Evolutionary conservation across 208 protist species (phyloP).

Genomic region (Novymonas esmeraldas): DNA sequence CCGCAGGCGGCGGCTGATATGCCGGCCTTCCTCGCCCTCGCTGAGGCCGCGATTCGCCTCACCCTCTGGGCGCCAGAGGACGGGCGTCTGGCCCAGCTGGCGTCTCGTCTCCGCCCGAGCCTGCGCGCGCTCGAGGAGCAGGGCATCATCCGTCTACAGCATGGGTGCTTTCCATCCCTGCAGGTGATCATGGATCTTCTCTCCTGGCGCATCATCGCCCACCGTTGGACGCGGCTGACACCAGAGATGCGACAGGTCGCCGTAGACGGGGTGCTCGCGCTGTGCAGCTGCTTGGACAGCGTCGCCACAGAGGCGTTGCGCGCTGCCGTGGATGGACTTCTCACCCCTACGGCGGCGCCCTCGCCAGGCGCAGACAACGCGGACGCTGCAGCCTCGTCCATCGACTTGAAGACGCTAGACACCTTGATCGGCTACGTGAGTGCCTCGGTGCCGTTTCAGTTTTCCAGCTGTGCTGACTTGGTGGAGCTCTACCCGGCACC

Average conservation of each 20-base stretch:
- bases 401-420: slow-evolving; percentile 1
- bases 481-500: slow-evolving; percentile 22
- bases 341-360: background rate
- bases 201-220: slow-evolving; percentile 48
- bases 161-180: slow-evolving; percentile 43
- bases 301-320: slow-evolving; percentile 18
- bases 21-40: slow-evolving; percentile 38
- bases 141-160: slow-evolving; percentile 28
- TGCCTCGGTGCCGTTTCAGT: slow-evolving; percentile 30
- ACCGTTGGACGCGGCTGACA: slow-evolving; percentile 41
- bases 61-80: slow-evolving; percentile 40
- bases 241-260: slow-evolving; percentile 22
- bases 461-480: slow-evolving; percentile 17
- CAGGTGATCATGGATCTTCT: slow-evolving; percentile 67
- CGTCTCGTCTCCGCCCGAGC: slow-evolving; percentile 36
- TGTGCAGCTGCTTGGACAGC: slow-evolving; percentile 21
- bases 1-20: slow-evolving; percentile 23
- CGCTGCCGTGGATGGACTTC: slow-evolving; percentile 11
- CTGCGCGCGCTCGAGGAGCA: slow-evolving; percentile 36
- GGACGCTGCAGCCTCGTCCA: background rate
- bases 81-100: slow-evolving; percentile 18
- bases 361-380: background rate
- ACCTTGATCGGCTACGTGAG: slow-evolving; percentile 10
- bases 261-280: slow-evolving; percentile 14
- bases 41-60: slow-evolving; percentile 54